Evolutionary conservation across 495 filamentous ascomycete genomes (phyloP).

Genomic region (Bacidia rubella): DNA sequence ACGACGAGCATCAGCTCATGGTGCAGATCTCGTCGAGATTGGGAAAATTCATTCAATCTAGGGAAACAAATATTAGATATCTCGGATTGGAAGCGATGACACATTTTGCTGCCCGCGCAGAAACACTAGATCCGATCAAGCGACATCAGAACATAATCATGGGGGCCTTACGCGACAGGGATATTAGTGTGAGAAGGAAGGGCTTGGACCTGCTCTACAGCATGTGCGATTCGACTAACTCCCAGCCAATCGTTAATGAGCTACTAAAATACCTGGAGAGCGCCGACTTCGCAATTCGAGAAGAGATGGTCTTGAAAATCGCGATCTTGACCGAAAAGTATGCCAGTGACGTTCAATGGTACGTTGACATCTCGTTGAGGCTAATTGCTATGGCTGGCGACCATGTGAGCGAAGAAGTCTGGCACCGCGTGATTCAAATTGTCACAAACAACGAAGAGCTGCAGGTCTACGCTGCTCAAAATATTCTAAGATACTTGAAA

Average conservation of each 20-base stretch:
- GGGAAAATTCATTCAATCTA: conserved; percentile 90
- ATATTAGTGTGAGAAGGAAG: conserved; percentile 94
- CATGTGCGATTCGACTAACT: conserved; percentile 95
- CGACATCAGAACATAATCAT: conserved; percentile 95
- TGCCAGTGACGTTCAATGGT: conserved; percentile 96
- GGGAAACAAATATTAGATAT: conserved; percentile 96
- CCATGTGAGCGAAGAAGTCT: conserved; percentile 98
- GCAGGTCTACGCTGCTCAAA: conserved; percentile 90
- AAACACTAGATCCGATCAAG: conserved; percentile 95
- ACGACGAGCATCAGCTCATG: conserved; percentile 91
- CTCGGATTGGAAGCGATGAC: conserved; percentile 97
- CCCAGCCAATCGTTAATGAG: conserved; percentile 83
- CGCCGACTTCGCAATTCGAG: conserved; percentile 91
- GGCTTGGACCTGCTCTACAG: conserved; percentile 95
- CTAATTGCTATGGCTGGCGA: conserved; percentile 94
- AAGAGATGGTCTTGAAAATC: conserved; percentile 99
- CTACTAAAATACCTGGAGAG: conserved; percentile 88
- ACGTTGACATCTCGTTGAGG: conserved; percentile 92
- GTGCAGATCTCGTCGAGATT: conserved; percentile 89
- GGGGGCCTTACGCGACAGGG: conserved; percentile 81
- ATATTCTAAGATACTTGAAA: conserved; percentile 79
- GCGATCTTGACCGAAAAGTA: conserved; percentile 98
- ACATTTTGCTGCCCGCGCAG: conserved; percentile 85
- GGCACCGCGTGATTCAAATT: conserved; percentile 98
- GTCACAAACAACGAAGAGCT: conserved; percentile 99